Evolutionary conservation across 2,329 filamentous ascomycete genomes (phyloP).

Genomic region (Xylaria sp.): DNA sequence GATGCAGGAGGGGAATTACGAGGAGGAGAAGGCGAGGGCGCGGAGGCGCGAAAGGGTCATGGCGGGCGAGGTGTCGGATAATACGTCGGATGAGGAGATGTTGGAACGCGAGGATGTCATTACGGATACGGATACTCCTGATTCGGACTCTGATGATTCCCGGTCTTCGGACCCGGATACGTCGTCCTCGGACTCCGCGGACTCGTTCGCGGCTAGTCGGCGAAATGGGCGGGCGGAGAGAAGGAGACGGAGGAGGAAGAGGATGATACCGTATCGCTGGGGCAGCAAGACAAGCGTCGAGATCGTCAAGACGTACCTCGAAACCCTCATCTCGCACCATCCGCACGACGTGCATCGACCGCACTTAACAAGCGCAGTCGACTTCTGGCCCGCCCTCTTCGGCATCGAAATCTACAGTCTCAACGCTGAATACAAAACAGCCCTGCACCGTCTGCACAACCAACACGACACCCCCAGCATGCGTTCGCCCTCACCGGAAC

Average conservation of each 20-base stretch:
- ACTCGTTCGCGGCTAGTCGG: not conserved
- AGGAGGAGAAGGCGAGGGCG: conserved; percentile 23
- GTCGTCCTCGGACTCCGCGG: not conserved
- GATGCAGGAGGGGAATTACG: conserved; percentile 50
- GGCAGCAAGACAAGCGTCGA: conserved; percentile 42
- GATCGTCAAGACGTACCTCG: conserved; percentile 59
- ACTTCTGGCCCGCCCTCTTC: conserved; percentile 79
- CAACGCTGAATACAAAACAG: conserved; percentile 52
- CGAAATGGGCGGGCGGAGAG: conserved; percentile 11
- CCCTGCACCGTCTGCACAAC: conserved; percentile 35
- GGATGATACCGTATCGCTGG: conserved; percentile 32
- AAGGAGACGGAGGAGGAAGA: not conserved
- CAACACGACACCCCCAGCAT: not conserved
- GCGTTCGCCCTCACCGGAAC: not conserved
- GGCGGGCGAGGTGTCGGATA: too few relatives aligned
- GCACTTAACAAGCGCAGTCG: conserved; percentile 56
- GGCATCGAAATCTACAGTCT: conserved; percentile 74
- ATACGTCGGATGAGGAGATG: too few relatives aligned
- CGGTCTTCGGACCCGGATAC: too few relatives aligned
- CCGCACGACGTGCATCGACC: conserved; percentile 61
- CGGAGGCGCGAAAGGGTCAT: too few relatives aligned
- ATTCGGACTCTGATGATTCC: not conserved
- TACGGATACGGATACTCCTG: not conserved
- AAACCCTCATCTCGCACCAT: conserved; percentile 70
- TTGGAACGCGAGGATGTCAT: too few relatives aligned